phyloP scores from a whole-genome alignment of 805 yeast genomes.

The Saccharomycopsis capsularis region DNA sequence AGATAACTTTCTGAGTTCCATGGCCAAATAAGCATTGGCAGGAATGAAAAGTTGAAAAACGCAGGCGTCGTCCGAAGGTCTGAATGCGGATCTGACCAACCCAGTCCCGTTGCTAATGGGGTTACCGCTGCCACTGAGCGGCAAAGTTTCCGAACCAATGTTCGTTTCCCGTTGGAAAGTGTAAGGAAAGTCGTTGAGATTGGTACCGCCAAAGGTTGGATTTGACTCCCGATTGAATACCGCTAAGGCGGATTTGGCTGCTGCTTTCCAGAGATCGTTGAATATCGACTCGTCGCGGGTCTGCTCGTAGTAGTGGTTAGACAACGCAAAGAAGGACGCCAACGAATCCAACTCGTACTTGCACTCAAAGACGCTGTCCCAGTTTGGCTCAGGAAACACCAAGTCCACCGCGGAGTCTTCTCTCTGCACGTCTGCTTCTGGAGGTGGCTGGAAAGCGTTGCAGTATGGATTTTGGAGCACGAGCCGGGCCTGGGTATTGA shows the following conservation, averaged over 20 bases:
- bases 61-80: slow-evolving; percentile 45
- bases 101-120: slow-evolving; percentile 54
- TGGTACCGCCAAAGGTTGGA: slow-evolving; percentile 49
- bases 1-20: slow-evolving; percentile 42
- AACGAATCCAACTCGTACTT: slow-evolving; percentile 83
- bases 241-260: slow-evolving; percentile 43
- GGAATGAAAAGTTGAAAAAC: slow-evolving; percentile 64
- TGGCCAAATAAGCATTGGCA: slow-evolving; percentile 70
- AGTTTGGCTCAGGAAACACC: slow-evolving; percentile 65
- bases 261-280: slow-evolving; percentile 44
- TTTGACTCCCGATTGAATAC: slow-evolving; percentile 54
- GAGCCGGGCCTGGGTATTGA: slow-evolving; percentile 67
- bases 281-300: slow-evolving; percentile 46
- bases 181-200: slow-evolving; percentile 40
- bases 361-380: slow-evolving; percentile 75
- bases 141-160: slow-evolving; percentile 74
- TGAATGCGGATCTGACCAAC: slow-evolving; percentile 60
- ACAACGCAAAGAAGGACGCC: slow-evolving; percentile 70
- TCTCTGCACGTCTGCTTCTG: slow-evolving; percentile 34
- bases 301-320: slow-evolving; percentile 59
- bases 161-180: slow-evolving; percentile 67
- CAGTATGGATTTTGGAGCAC: slow-evolving; percentile 67
- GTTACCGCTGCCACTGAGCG: slow-evolving; percentile 73
- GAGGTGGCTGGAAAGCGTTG: slow-evolving; percentile 88
- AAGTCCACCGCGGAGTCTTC: slow-evolving; percentile 51